Evolutionary conservation across 768 basidiomycete genomes (phyloP).

Genomic region (Xanthoconium stramineum): DNA sequence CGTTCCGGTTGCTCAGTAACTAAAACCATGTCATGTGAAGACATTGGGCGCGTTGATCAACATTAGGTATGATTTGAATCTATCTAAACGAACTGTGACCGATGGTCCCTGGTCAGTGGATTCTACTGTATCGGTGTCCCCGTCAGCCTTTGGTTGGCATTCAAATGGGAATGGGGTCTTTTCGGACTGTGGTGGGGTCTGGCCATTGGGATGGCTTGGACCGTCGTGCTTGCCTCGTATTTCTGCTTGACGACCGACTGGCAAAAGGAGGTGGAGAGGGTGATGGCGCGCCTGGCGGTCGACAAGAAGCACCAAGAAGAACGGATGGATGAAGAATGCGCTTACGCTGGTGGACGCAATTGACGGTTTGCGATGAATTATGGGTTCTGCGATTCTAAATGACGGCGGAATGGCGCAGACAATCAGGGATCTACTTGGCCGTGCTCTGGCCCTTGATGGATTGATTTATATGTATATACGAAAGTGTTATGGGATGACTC

Average conservation of each 20-base stretch:
- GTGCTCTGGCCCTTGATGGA: no score
- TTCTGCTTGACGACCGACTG: constrained; percentile 64
- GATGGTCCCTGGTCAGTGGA: constrained; percentile 34
- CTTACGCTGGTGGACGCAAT: constrained; percentile 20
- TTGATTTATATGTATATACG: no score
- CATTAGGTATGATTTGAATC: constrained; percentile 45
- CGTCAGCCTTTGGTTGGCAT: constrained; percentile 74
- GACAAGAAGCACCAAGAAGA: constrained; percentile 32
- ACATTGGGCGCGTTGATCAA: constrained; percentile 79
- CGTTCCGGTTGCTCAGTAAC: not conserved
- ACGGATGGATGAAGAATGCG: not conserved
- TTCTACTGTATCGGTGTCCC: constrained; percentile 86
- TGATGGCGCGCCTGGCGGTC: constrained; percentile 47
- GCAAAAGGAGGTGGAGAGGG: constrained; percentile 65
- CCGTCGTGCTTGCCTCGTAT: constrained; percentile 20
- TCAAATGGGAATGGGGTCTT: constrained; percentile 56
- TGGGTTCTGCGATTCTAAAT: not conserved
- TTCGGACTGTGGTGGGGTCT: constrained; percentile 85
- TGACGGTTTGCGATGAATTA: constrained; percentile 40
- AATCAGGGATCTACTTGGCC: no score
- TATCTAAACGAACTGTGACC: not conserved
- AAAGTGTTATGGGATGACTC: no score
- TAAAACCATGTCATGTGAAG: constrained; percentile 28
- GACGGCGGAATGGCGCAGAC: not conserved
- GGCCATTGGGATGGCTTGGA: constrained; percentile 41